Percentiles rank a stretch among this genome's conserved stretches.
phyloP scores from a whole-genome alignment of 2,329 filamentous ascomycete genomes.

The Sporothrix curviconia region DNA sequence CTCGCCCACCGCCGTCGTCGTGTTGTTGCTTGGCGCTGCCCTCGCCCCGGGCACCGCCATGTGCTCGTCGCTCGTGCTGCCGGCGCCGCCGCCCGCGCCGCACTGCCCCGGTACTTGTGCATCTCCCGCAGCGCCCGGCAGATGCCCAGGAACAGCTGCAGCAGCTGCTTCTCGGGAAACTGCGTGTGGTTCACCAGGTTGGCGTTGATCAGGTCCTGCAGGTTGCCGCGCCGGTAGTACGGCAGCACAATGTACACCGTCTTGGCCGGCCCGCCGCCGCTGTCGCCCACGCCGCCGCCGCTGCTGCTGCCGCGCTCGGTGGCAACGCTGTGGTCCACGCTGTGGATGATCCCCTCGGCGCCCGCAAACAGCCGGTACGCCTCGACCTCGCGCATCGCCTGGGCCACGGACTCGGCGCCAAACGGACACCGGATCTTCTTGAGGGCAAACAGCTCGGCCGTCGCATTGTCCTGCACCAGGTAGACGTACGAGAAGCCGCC shows the following conservation, averaged over 20 bases:
- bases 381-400: slow-evolving; percentile 94
- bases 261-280: slow-evolving; percentile 58
- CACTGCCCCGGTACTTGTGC: slow-evolving; percentile 71
- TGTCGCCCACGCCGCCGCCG: slow-evolving; percentile 41
- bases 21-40: not conserved
- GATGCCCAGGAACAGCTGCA: slow-evolving; percentile 87
- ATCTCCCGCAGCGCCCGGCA: slow-evolving; percentile 82
- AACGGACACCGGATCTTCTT: slow-evolving; percentile 99
- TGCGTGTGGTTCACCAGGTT: slow-evolving; percentile 91
- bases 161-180: slow-evolving; percentile 81
- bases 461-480: slow-evolving; percentile 85
- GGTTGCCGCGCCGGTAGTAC: slow-evolving; percentile 89
- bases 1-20: slow-evolving; percentile 28
- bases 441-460: slow-evolving; percentile 79
- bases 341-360: slow-evolving; percentile 78
- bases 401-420: slow-evolving; percentile 88
- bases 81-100: slow-evolving; percentile 1
- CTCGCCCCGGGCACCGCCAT: slow-evolving; percentile 43
- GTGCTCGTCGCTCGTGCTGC: slow-evolving; percentile 32
- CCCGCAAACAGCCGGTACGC: slow-evolving; percentile 86
- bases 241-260: slow-evolving; percentile 95
- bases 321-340: slow-evolving; percentile 74
- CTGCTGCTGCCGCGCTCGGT: slow-evolving; percentile 57
- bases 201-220: slow-evolving; percentile 97
- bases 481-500: slow-evolving; percentile 99